These are phyloP conservation scores for Mycosphaerelloides madeirae DNA, from an alignment of 2,329 filamentous ascomycete species.

Conservation along the genomic window DNA sequence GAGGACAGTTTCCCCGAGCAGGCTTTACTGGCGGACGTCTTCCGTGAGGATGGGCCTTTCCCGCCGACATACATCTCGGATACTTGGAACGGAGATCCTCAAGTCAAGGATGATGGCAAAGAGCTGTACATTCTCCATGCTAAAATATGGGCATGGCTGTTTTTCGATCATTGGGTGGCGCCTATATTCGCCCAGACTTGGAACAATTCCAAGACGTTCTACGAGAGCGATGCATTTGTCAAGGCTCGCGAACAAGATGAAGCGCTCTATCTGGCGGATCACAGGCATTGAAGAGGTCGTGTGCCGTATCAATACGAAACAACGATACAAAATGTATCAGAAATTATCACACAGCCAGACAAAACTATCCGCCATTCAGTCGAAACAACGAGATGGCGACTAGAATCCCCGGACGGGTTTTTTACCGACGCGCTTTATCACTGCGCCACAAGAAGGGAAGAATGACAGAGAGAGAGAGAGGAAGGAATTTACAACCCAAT, in stretches of 20 bases:
- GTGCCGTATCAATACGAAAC: too few species aligned
- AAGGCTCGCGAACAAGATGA: conserved; percentile 2
- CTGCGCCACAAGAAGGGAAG: too few species aligned
- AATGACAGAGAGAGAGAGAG: too few species aligned
- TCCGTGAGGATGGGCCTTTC: conserved; percentile 27
- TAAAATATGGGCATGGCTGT: conserved; percentile 28
- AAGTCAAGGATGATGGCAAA: conserved; percentile 20
- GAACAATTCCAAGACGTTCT: conserved; percentile 6
- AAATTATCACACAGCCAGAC: too few species aligned
- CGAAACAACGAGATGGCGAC: too few species aligned
- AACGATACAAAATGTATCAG: too few species aligned
- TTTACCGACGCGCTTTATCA: too few species aligned
- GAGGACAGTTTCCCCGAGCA: conserved; percentile 34
- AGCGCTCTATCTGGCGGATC: background rate
- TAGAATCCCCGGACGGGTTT: too few species aligned
- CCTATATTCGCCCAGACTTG: conserved; percentile 4
- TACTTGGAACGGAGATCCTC: conserved; percentile 30
- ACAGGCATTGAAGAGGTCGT: too few species aligned
- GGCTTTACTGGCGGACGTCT: conserved; percentile 34
- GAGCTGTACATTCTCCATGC: conserved; percentile 33
- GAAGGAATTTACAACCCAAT: too few species aligned
- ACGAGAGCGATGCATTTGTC: conserved; percentile 6
- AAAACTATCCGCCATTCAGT: too few species aligned
- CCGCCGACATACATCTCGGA: conserved; percentile 25
- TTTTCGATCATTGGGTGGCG: conserved; percentile 4